Evolutionary conservation across 2,329 filamentous ascomycete species (phyloP), one percentile per base, ranked within the genome.

Genomic region (Exophiala spinifera): DNA sequence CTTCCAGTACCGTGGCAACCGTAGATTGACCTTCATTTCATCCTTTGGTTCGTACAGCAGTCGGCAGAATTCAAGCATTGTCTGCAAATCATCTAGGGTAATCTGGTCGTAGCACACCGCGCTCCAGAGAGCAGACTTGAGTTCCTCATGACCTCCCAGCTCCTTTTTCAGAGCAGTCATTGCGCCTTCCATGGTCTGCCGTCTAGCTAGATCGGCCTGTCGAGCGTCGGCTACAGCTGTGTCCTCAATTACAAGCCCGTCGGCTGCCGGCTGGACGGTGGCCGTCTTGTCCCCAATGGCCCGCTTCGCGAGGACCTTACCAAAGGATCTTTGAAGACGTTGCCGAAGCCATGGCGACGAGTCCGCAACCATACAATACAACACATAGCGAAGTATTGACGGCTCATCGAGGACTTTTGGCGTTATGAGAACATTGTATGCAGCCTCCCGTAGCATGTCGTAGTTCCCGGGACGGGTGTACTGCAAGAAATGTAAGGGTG

Each of bases 211-310:
- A 56, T 80, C 77, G 1, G 76, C 73, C 55, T 78, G 75, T n/a
- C 80, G 77, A 17, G 74, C 70, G 47, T 79, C 75, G 1, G 74
- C 77, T 3, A 45, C 47, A 5, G 74, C 74, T 55, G 81, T 80
- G 63, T 81, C 77, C 61, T 84, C 82, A 44, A 86, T 77, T 21
- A 84, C 76, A n/a, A 86, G 68, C 13, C 72, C 72, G 43, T 73
- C 71, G 52, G 68, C 65, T 19, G 65, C 49, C 3, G 55, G 54
- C 28, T 46, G 47, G 10, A 72, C 71, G 4, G 72, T 73, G 53
- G 80, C 80, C 63, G 80, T 77, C 61, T 84, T 82, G 40, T 79
- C 75, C n/a, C 80, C 81, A 46, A 85, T 78, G 3, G 83, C 83
- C 51, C 85, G 74, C 49, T 78, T 74, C 3, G 80, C 83, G 14